Conservation (phyloP, 2,329 filamentous ascomycete species). For the Rugonectria rugulosa region DNA sequence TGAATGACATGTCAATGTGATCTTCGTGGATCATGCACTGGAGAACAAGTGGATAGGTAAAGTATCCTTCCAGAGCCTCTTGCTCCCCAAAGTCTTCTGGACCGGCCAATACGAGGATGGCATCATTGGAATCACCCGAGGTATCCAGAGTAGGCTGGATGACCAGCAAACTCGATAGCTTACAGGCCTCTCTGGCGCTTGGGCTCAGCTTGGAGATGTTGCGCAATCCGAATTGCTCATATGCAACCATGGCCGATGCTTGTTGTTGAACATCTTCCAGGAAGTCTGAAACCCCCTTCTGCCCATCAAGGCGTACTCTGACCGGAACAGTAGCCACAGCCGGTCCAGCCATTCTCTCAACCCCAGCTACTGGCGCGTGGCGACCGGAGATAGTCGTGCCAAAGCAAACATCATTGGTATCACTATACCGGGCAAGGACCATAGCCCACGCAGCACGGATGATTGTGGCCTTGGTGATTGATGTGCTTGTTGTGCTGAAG, state of each 20-base stretch:
- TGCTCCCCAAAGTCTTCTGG: not conserved
- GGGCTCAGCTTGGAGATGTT: slow-evolving; percentile 2
- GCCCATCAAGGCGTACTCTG: not conserved
- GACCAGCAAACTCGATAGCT: slow-evolving; percentile 4
- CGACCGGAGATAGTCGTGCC: slow-evolving; percentile 54
- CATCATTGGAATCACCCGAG: not conserved
- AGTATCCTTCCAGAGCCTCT: slow-evolving; percentile 37
- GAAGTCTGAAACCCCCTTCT: not conserved
- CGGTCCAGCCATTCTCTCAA: slow-evolving; percentile 27
- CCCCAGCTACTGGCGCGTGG: slow-evolving; percentile 26
- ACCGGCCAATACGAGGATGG: not conserved
- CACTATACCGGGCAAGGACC: slow-evolving; percentile 59
- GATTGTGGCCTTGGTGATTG: slow-evolving; percentile 22
- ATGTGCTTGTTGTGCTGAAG: not conserved
- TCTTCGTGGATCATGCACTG: not conserved
- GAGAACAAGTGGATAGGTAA: not conserved
- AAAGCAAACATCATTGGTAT: slow-evolving; percentile 48
- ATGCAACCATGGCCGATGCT: slow-evolving; percentile 4
- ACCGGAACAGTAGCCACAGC: slow-evolving; percentile 8
- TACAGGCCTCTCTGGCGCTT: not conserved
- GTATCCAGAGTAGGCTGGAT: slow-evolving; percentile 14
- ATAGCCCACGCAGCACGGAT: slow-evolving; percentile 50
- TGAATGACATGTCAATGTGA: not conserved
- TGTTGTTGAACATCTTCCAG: slow-evolving; percentile 4
- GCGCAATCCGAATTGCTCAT: slow-evolving; percentile 8